These are phyloP conservation scores for Penicillium macrosclerotiorum DNA, from an alignment of 495 filamentous ascomycete genomes.

Conservation along the genomic window DNA sequence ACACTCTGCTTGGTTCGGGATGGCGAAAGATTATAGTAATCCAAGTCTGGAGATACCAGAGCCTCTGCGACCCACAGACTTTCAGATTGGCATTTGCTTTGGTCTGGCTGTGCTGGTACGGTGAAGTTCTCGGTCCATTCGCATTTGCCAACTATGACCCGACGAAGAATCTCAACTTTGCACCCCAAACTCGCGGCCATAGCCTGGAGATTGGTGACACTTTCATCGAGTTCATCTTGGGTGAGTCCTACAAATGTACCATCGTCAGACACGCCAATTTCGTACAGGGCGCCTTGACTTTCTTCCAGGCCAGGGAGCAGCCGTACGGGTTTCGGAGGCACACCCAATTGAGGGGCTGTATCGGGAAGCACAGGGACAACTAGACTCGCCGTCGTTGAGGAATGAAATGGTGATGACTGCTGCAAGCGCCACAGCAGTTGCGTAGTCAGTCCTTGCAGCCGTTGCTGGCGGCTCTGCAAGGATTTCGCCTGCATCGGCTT, in stretches of 20 bases:
- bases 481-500: slow-evolving; percentile 31
- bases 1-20: slow-evolving; percentile 7
- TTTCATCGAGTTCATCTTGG: slow-evolving; percentile 88
- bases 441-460: slow-evolving; percentile 87
- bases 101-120: slow-evolving; percentile 20
- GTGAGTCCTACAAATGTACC: slow-evolving; percentile 89
- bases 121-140: slow-evolving; percentile 62
- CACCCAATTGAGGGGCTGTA: slow-evolving; percentile 50
- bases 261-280: slow-evolving; percentile 95
- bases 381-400: slow-evolving; percentile 65
- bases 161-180: slow-evolving; percentile 76
- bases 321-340: slow-evolving; percentile 57
- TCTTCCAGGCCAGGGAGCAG: slow-evolving; percentile 83
- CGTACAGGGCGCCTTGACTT: slow-evolving; percentile 89
- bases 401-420: slow-evolving; percentile 89
- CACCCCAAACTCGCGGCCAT: slow-evolving; percentile 95
- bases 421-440: slow-evolving; percentile 94
- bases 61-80: slow-evolving; percentile 90
- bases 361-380: slow-evolving; percentile 73
- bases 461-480: slow-evolving; percentile 64
- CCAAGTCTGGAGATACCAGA: slow-evolving; percentile 62
- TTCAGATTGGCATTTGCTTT: slow-evolving; percentile 37
- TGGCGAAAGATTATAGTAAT: slow-evolving; percentile 33
- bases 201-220: slow-evolving; percentile 71
- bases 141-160: slow-evolving; percentile 82